phyloP scores from a whole-genome alignment of 2,329 filamentous ascomycete species.

The Cytospora piceicola region DNA sequence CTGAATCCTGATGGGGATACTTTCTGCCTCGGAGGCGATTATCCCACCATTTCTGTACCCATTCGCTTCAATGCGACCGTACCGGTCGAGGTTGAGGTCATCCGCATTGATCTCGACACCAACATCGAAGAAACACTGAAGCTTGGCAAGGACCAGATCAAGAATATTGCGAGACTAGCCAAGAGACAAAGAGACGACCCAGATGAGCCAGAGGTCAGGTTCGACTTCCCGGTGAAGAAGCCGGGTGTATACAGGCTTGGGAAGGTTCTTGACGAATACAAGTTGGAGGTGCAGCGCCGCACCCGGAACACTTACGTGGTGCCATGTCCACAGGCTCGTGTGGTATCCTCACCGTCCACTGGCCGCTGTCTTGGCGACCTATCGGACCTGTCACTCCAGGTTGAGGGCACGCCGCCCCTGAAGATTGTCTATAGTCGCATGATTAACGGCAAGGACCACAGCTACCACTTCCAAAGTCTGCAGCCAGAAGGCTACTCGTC shows the following conservation, averaged over 20 bases:
- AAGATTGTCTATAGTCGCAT: slow-evolving; percentile 90
- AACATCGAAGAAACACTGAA: slow-evolving; percentile 79
- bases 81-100: slow-evolving; percentile 85
- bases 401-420: slow-evolving; percentile 86
- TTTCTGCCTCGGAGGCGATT: slow-evolving; percentile 76
- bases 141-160: slow-evolving; percentile 74
- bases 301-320: slow-evolving; percentile 82
- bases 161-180: slow-evolving; percentile 70
- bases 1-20: slow-evolving; percentile 81
- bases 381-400: slow-evolving; percentile 81
- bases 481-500: slow-evolving; percentile 86
- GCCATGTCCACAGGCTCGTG: slow-evolving; percentile 77
- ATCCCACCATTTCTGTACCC: slow-evolving; percentile 68
- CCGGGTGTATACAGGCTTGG: slow-evolving; percentile 84
- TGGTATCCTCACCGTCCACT: slow-evolving; percentile 64
- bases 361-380: slow-evolving; percentile 85
- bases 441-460: slow-evolving; percentile 81
- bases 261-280: slow-evolving; percentile 89
- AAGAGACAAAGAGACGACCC: slow-evolving; percentile 68
- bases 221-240: slow-evolving; percentile 79
- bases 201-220: slow-evolving; percentile 62
- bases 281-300: slow-evolving; percentile 83
- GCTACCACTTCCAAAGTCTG: slow-evolving; percentile 89
- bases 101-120: slow-evolving; percentile 83
- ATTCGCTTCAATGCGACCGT: slow-evolving; percentile 93